Percentiles rank a stretch among this genome's conserved stretches.
phyloP scores from a whole-genome alignment of 2,329 filamentous ascomycete genomes.

The Trichophyton equinum region DNA sequence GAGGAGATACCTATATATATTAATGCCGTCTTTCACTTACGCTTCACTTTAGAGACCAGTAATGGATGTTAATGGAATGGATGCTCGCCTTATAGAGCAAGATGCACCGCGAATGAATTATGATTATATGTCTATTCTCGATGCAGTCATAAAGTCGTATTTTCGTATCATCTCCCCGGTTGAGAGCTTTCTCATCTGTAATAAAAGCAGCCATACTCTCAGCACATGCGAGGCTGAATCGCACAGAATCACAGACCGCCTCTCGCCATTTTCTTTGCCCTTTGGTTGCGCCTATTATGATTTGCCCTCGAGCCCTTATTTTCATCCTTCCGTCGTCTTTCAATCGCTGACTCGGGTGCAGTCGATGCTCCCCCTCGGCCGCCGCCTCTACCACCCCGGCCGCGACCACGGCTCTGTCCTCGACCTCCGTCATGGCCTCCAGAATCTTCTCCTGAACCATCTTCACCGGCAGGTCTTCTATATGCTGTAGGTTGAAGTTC shows the following conservation, averaged over 20 bases:
- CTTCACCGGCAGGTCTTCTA: slow-evolving; percentile 23
- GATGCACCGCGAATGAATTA: neutral
- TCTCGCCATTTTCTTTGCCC: slow-evolving; percentile 50
- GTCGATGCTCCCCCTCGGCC: slow-evolving; percentile 30
- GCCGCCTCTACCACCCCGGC: slow-evolving; percentile 38
- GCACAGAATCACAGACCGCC: slow-evolving; percentile 33
- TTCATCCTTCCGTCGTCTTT: slow-evolving; percentile 65
- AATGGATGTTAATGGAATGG: neutral
- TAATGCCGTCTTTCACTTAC: neutral
- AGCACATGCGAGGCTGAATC: neutral
- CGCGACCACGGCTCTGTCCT: slow-evolving; percentile 37
- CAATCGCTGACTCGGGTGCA: slow-evolving; percentile 58
- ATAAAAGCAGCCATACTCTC: neutral
- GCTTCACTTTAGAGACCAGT: neutral
- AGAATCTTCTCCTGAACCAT: slow-evolving; percentile 9
- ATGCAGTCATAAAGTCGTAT: neutral
- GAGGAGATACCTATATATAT: neutral
- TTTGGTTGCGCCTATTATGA: slow-evolving; percentile 66
- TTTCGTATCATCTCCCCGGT: neutral
- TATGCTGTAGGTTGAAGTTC: slow-evolving; percentile 56
- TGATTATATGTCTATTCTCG: neutral
- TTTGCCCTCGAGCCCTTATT: slow-evolving; percentile 73
- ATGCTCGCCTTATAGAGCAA: neutral
- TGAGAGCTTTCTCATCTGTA: neutral
- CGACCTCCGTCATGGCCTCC: slow-evolving; percentile 24